Percentiles rank a stretch among this genome's conserved stretches.
These are phyloP conservation scores for Arbutus unedo DNA, from an alignment of 148 eudicot genomes.

Conservation along the genomic window DNA sequence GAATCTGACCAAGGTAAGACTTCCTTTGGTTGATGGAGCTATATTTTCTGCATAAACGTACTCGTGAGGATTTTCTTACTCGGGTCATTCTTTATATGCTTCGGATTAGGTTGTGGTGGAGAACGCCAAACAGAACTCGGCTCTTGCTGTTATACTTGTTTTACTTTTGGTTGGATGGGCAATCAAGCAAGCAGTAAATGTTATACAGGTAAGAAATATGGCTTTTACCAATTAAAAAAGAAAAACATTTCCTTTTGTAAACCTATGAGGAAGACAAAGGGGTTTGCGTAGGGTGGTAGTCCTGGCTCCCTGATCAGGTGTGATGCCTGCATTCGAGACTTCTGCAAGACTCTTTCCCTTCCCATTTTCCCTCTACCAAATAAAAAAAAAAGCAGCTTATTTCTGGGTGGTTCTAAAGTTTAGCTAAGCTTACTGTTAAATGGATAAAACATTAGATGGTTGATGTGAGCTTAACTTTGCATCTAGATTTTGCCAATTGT, in stretches of 20 bases:
- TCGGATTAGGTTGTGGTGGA: conserved; percentile 50
- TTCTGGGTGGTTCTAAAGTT: neutral
- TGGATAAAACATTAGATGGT: neutral
- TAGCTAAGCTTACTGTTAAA: neutral
- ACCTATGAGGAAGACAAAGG: neutral
- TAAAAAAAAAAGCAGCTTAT: too few relatives aligned
- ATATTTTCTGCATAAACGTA: conserved; percentile 13
- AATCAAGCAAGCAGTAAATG: conserved; percentile 76
- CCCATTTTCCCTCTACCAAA: neutral
- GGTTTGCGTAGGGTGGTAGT: too few relatives aligned
- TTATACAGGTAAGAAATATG: conserved; percentile 64
- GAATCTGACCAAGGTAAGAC: conserved; percentile 53
- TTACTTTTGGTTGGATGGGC: conserved; percentile 74
- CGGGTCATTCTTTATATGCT: neutral
- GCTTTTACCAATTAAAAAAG: neutral
- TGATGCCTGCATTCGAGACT: too few relatives aligned
- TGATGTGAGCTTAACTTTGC: neutral
- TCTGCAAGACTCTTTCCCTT: too few relatives aligned
- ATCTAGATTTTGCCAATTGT: neutral
- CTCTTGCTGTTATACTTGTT: conserved; percentile 44
- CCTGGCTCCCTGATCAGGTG: too few relatives aligned
- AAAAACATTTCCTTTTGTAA: too few relatives aligned
- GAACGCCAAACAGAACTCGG: conserved; percentile 48
- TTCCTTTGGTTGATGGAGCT: conserved; percentile 3
- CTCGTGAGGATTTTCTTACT: conserved; percentile 1